phyloP scores from a whole-genome alignment of 371 early-diverging fungal species.

The Mortierella sp. region DNA sequence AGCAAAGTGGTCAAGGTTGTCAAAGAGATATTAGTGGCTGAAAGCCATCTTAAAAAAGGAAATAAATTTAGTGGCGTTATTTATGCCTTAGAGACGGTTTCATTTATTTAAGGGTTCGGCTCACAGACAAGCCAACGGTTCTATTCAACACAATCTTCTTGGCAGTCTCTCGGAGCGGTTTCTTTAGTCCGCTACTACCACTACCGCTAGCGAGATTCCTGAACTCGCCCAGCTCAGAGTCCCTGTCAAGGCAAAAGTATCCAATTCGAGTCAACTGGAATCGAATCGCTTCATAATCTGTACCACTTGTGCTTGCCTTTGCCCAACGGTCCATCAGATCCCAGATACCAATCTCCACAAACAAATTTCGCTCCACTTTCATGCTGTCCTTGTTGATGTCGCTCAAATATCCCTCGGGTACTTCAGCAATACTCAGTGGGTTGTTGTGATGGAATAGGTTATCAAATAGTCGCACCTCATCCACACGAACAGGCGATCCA shows the following conservation, averaged over 20 bases:
- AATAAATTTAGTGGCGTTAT: too few relatives aligned
- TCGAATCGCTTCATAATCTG: conserved; percentile 80
- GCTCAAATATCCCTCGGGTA: conserved; percentile 92
- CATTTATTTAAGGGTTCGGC: conserved; percentile 29
- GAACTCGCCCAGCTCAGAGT: conserved; percentile 73
- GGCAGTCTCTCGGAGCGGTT: conserved; percentile 54
- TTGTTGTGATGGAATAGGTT: conserved; percentile 92
- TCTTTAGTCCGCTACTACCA: conserved; percentile 5
- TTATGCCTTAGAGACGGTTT: too few relatives aligned
- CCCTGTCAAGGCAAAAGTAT: conserved; percentile 97
- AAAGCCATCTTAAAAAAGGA: too few relatives aligned
- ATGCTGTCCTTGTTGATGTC: conserved; percentile 93
- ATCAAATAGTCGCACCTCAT: conserved; percentile 89
- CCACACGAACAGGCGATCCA: conserved; percentile 85
- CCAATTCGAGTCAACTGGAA: conserved; percentile 98
- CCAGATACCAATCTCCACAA: conserved; percentile 89
- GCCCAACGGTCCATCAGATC: conserved; percentile 63
- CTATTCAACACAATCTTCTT: conserved; percentile 82
- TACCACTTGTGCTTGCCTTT: conserved; percentile 42
- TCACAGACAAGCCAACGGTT: conserved; percentile 89
- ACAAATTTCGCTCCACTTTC: conserved; percentile 74
- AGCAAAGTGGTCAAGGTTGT: too few relatives aligned
- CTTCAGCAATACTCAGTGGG: conserved; percentile 82
- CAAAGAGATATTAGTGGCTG: too few relatives aligned
- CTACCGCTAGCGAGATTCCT: conserved; percentile 11